Percentiles rank a stretch among this genome's conserved stretches.
phyloP scores from a whole-genome alignment of 352 stramenopile genomes.

The Globisporangium yorkense region DNA sequence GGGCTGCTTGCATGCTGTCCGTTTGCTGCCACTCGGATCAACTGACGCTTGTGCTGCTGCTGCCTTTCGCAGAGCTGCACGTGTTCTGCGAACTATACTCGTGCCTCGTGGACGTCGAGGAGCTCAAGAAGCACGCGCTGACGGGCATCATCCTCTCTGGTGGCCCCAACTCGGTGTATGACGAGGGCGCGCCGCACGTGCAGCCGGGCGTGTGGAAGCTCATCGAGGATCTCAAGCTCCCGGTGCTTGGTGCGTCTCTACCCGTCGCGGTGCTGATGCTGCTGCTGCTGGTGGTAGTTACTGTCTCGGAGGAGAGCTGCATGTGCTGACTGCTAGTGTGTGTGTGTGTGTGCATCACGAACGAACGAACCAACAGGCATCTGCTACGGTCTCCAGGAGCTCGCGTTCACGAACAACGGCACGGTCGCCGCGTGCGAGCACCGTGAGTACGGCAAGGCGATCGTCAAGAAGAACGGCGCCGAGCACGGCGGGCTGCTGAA shows the following conservation, averaged over 20 bases:
- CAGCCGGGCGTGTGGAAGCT: slow-evolving; percentile 93
- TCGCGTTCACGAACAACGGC: slow-evolving; percentile 95
- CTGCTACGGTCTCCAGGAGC: slow-evolving; percentile 94
- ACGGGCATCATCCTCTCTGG: slow-evolving; percentile 98
- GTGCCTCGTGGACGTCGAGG: slow-evolving; percentile 92
- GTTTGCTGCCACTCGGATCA: not conserved
- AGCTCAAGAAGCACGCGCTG: slow-evolving; percentile 92
- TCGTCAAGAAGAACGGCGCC: slow-evolving; percentile 72
- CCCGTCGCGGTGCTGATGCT: not conserved
- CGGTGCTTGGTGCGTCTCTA: slow-evolving; percentile 81
- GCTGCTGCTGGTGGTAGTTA: not conserved
- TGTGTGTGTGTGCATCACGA: too few relatives aligned
- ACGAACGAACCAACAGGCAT: slow-evolving; percentile 63
- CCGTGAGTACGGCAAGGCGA: slow-evolving; percentile 97
- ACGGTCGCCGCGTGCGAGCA: slow-evolving; percentile 90
- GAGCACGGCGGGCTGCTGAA: slow-evolving; percentile 83
- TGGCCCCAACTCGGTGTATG: slow-evolving; percentile 96
- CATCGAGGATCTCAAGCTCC: slow-evolving; percentile 94
- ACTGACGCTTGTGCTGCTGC: not conserved
- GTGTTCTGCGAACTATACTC: slow-evolving; percentile 99
- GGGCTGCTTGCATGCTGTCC: not conserved
- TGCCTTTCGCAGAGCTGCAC: slow-evolving; percentile 83
- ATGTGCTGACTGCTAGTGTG: slow-evolving; percentile 7
- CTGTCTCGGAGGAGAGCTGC: not conserved
- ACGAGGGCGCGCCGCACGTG: slow-evolving; percentile 94